Base-by-base conservation (phyloP, 2,329 filamentous ascomycete species). In the Ophioceras dolichostomum region DNA sequence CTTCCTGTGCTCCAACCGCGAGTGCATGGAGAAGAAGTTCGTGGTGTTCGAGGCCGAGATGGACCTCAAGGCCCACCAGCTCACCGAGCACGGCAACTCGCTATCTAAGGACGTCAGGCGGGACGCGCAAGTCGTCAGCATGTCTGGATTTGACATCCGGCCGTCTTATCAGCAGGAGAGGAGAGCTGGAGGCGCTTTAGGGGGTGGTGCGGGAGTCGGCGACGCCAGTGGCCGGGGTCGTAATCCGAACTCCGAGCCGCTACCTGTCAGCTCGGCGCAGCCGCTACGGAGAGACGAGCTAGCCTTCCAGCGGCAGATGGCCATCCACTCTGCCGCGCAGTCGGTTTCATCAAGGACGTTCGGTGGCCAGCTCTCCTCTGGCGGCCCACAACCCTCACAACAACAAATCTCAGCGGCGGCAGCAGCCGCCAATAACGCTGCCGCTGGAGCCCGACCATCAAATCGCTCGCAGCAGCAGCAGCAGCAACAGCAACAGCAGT, bases 21-120 rank as follows among this genome's bases (percentile, higher is more conserved):
- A 94, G 52, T 98, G 91, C 51, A 56, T 91, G 52, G 91, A 96
- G 49, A 94, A 94, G 72, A 96, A 95, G 55, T 95, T 96, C 54
- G 83, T 96, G 21, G 91, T 96, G 1, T 98, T 98, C 48, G 85
- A 86, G 39, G 88, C 87, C 0, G 85, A 95, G 51, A 79, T 98
- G 67, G 91, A 98, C 51, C 63, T 98, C 33, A 94, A 96, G 56
- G 91, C 83, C 3, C 91, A 98, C 59, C 85, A 94, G 55, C 61
- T 98, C 9, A 80, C 83, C 48, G 74, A 79, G 38, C 91, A 98
- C 53, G 85, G 79, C 0, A 76, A 79, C 47, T 75, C 79, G 0
- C 57, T 93, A 18, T 85, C 86, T 8, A 95, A 94, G 51, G 83
- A 89, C 47, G 78, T 82, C 2, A 70, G 87, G 39, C 71, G 86